Evolutionary conservation across 1,284 basidiomycete genomes (phyloP), one percentile per base, ranked within the genome.

Genomic region (Schizophyllum amplum): DNA sequence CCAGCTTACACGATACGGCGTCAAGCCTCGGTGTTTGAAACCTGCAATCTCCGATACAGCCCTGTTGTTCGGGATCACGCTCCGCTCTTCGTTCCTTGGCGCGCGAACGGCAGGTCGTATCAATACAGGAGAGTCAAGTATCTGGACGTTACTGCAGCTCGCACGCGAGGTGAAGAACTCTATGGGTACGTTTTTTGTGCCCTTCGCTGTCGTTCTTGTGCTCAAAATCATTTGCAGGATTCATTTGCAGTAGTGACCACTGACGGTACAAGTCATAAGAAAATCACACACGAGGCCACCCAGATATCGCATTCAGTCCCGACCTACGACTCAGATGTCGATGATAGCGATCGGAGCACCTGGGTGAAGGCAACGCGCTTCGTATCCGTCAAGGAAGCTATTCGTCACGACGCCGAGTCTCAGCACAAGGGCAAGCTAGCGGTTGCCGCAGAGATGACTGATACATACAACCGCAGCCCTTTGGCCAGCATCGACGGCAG

Each of bases 341-440:
- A 57, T 17, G 56, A 54, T 15, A 24, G 53, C 1, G 56, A 60
- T n/a, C 13, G 7, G 23, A 57, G 59, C 1, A 62, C 61, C 1
- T 63, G 62, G 61, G 55, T 26, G 1, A 27, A 22, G 20, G 50
- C 55, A 25, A 62, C 57, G 4, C 62, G 61, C 1, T 65, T 65
- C 42, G 47, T 60, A 4, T 47, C 54, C 26, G 59, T 65, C 9
- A 54, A 59, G 23, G 59, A 60, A 3, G 59, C 59, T 9, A 24
- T 66, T 1, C 59, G 62, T 47, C 63, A 64, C 52, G 63, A 61
- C 4, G 64, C 54, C 5, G 51, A 63, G 46, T 57, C 60, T 9
- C 64, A 66, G 49, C 62, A 65, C 47, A 53, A 62, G 51, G 60
- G 61, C 4, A 57, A 57, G 5, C 21, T 57, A 47, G 47, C 61